Percentiles rank a stretch among this genome's conserved stretches.
Conservation (phyloP, 345 rosid species). For the Limnanthes douglasii region DNA sequence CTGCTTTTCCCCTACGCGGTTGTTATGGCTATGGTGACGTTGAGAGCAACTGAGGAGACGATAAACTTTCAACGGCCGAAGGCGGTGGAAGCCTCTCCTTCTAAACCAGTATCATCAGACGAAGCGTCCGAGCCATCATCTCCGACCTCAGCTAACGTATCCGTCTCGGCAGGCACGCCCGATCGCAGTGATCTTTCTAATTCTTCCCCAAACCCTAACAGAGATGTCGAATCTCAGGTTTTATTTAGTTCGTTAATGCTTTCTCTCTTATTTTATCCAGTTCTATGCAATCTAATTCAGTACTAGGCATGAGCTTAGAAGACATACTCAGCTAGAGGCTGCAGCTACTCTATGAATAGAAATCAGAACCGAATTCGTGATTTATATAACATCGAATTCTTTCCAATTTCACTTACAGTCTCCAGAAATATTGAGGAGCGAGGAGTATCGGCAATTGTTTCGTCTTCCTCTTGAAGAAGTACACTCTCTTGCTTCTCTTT, state of each 20-base stretch:
- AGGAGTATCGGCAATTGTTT: constrained; percentile 76
- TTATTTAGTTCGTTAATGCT: not conserved
- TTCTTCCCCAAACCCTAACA: constrained; percentile 30
- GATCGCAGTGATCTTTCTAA: constrained; percentile 33
- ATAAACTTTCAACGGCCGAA: constrained; percentile 11
- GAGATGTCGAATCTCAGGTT: constrained; percentile 47
- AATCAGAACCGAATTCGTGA: not conserved
- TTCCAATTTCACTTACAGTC: constrained; percentile 22
- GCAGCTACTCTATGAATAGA: no score
- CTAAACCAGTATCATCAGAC: constrained; percentile 21
- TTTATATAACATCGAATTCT: not conserved
- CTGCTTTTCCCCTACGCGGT: no score
- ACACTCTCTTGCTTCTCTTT: no score
- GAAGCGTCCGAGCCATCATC: constrained; percentile 19
- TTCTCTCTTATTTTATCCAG: no score
- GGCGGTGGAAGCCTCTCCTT: constrained; percentile 20
- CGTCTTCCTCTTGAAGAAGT: constrained; percentile 82
- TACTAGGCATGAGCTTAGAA: no score
- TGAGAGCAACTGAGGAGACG: constrained; percentile 21
- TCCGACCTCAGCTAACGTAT: constrained; percentile 16
- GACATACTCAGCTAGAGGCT: no score
- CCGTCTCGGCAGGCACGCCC: constrained; percentile 25
- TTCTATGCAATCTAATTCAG: no score
- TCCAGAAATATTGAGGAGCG: constrained; percentile 35
- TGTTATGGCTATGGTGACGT: constrained; percentile 28